A percentile compares a stretch with the other conserved stretches of the same genome.
Evolutionary conservation across 345 rosid species (phyloP).

Genomic region (Linum trigynum): DNA sequence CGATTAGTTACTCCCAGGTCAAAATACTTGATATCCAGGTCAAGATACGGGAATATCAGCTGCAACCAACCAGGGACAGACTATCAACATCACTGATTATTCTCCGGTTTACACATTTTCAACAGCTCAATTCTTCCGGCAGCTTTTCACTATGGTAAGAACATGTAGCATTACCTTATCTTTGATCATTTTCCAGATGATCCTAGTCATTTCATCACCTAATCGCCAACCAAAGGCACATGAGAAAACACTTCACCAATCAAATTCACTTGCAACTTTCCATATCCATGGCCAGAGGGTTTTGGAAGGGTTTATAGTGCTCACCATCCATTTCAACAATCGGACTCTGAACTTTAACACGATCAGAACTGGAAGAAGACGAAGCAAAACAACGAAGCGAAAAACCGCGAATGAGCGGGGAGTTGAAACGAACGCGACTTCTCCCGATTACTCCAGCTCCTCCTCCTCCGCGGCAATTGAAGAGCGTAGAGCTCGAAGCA

Average conservation of each 20-base stretch:
- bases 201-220: constrained; percentile 98
- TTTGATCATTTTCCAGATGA: constrained; percentile 80
- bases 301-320: constrained; percentile 17
- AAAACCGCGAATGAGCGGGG: constrained; percentile 12
- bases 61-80: constrained; percentile 29
- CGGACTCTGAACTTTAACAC: constrained; percentile 31
- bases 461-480: constrained; percentile 7
- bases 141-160: neutral
- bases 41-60: constrained; percentile 78
- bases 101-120: neutral
- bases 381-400: constrained; percentile 30
- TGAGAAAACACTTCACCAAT: neutral
- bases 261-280: neutral
- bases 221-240: neutral
- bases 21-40: constrained; percentile 79
- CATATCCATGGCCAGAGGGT: constrained; percentile 8
- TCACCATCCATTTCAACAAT: constrained; percentile 42
- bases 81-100: constrained; percentile 5
- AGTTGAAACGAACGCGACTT: constrained; percentile 14
- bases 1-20: constrained; percentile 89
- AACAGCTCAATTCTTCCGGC: neutral
- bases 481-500: constrained; percentile 11
- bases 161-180: constrained; percentile 48
- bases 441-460: neutral
- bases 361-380: constrained; percentile 16